Evolutionary conservation across 2,329 filamentous ascomycete genomes (phyloP).

Genomic region (Chalara sp.): DNA sequence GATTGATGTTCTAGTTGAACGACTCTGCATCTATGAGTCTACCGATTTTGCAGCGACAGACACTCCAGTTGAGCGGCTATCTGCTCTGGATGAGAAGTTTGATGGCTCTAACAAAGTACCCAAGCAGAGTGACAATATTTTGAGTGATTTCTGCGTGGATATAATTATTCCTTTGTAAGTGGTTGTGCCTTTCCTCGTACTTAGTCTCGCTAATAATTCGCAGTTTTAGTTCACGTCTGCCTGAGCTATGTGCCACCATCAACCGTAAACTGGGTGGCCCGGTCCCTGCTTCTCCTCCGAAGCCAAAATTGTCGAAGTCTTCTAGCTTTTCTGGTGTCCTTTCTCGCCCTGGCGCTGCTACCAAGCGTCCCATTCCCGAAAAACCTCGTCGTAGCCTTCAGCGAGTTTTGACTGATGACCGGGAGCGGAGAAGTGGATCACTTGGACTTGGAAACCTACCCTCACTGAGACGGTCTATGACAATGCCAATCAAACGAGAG

Average conservation of each 20-base stretch:
- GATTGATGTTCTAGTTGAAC: conserved; percentile 69
- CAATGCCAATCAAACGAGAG: conserved; percentile 62
- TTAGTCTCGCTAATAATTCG: too few species aligned
- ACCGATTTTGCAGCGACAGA: conserved; percentile 54
- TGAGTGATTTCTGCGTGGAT: conserved; percentile 73
- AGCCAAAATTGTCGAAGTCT: conserved; percentile 40
- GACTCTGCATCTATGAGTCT: conserved; percentile 79
- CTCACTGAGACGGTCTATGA: conserved; percentile 62
- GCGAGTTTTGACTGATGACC: conserved; percentile 55
- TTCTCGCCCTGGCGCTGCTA: conserved; percentile 44
- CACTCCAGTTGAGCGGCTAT: conserved; percentile 27
- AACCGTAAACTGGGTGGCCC: conserved; percentile 74
- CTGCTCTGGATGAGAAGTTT: conserved; percentile 26
- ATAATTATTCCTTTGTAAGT: conserved; percentile 73
- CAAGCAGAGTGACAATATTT: conserved; percentile 43
- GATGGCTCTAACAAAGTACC: background rate
- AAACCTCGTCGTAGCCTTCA: conserved; percentile 48
- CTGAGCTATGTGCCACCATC: conserved; percentile 61
- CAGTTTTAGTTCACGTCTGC: conserved; percentile 70
- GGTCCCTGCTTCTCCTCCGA: conserved; percentile 49
- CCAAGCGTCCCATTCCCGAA: conserved; percentile 38
- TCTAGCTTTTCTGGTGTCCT: conserved; percentile 33
- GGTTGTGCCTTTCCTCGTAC: background rate
- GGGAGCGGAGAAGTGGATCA: conserved; percentile 44
- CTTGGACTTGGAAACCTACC: conserved; percentile 51